Base-by-base conservation (phyloP, 805 yeast species). In the Nakazawaea peltata region DNA sequence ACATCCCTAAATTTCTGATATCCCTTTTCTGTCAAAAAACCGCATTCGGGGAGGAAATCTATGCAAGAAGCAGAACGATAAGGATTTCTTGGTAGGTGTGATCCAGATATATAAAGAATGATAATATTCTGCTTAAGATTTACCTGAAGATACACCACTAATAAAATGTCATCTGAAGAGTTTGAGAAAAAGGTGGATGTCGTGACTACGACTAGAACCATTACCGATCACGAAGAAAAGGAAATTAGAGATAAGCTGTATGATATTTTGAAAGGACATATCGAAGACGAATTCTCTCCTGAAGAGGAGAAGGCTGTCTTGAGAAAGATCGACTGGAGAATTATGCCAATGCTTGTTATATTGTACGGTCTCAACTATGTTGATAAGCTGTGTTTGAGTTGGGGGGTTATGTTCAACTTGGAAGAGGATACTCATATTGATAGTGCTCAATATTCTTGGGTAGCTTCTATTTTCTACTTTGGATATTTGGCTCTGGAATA, bases 401-500 rank as follows among this genome's bases (percentile, higher is more conserved):
- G 62, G 43, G 74, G 74, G 4, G 63, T 73, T 4, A 54, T 70
- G 30, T 57, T 66, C 43, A 74, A 73, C 10, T 42, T 71, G 27
- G 55, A 56, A 34, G 44, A 45, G 8, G 72, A 65, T 45, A 53
- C 53, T 17, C 37, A 59, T 19, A 54, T 71, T 50, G 41, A 41
- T n/a, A 69, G 73, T 6, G 56, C 57, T 37, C 56, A 63, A 48
- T 67, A 71, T 46, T 52, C 72, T 32, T 71, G 81, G 77, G 55
- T 68, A 12, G 73, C 79, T n/a, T 64, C 79, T 1, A 66, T 74
- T 7, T 77, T 77, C 44, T 77, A 76, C 47, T 50, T 79, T 27
- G 88, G 85, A 2, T 81, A 80, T 49, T 51, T 81, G 30, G 63
- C 61, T 12, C 73, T 72, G 44, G 79, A 75, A 43, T 57, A 70